A percentile compares a stretch with the other conserved stretches of the same genome.
Conservation (phyloP, 106 monocot genomes). For the Acorus gramineus region DNA sequence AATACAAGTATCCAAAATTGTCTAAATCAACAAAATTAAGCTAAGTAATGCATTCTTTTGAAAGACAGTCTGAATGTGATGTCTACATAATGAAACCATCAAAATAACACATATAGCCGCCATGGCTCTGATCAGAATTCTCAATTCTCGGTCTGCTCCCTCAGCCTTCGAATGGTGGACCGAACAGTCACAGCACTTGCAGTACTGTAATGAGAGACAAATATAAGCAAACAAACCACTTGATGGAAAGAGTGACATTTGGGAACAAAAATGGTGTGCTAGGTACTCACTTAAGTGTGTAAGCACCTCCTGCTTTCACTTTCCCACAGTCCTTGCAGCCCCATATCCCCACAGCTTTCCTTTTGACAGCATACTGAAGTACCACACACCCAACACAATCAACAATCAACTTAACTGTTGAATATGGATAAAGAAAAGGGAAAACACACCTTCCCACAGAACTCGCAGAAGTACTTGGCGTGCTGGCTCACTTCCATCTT, state of each 20-base stretch:
- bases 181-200: slow-evolving; percentile 26
- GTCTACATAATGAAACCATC: too few species aligned
- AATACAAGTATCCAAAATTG: slow-evolving; percentile 42
- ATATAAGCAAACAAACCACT: too few species aligned
- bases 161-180: slow-evolving; percentile 23
- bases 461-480: slow-evolving; percentile 54
- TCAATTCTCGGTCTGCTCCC: slow-evolving; percentile 19
- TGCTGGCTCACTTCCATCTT: slow-evolving; percentile 62
- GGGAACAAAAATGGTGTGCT: too few species aligned
- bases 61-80: too few species aligned
- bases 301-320: slow-evolving; percentile 33
- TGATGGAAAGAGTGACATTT: too few species aligned
- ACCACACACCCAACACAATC: too few species aligned
- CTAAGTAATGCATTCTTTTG: too few species aligned
- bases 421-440: neutral
- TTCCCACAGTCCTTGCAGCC: slow-evolving; percentile 48
- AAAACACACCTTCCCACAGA: slow-evolving; percentile 41
- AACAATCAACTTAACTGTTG: neutral
- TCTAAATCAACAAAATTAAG: neutral
- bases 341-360: slow-evolving; percentile 31
- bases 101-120: too few species aligned
- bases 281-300: neutral
- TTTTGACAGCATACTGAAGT: slow-evolving; percentile 23
- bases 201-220: slow-evolving; percentile 7
- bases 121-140: too few species aligned